These are phyloP conservation scores for Aspergillus quadrilineatus DNA, from an alignment of 2,329 filamentous ascomycete genomes.

Conservation along the genomic window DNA sequence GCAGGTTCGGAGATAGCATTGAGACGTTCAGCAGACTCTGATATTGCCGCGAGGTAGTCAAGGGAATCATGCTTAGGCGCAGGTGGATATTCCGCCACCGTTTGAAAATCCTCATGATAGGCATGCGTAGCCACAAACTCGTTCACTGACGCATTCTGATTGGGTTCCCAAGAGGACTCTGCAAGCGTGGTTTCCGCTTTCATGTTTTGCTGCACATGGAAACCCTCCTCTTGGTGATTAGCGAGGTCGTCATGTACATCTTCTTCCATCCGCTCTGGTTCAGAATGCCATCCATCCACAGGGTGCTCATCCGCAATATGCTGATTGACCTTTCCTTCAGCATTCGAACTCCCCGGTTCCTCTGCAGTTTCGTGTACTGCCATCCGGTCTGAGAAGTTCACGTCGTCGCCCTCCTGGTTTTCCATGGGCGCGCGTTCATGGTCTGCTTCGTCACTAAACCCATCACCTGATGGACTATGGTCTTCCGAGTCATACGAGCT, in stretches of 20 bases:
- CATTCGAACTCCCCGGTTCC: not conserved
- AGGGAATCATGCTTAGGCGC: conserved; percentile 19
- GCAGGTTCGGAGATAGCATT: not conserved
- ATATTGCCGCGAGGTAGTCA: conserved; percentile 17
- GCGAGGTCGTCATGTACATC: not conserved
- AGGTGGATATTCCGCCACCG: not conserved
- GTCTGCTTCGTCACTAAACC: not conserved
- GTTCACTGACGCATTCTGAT: not conserved
- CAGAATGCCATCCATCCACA: not conserved
- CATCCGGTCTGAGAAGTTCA: not conserved
- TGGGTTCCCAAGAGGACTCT: not conserved
- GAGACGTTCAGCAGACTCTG: conserved; percentile 14
- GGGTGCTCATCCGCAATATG: not conserved
- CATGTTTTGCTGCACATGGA: not conserved
- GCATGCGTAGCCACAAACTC: not conserved
- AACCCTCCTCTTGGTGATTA: not conserved
- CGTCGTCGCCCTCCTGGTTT: not conserved
- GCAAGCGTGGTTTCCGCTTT: not conserved
- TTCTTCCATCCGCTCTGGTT: not conserved
- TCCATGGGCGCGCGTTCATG: not conserved
- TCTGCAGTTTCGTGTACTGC: not conserved
- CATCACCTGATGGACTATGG: not conserved
- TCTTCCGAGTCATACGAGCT: conserved; percentile 4
- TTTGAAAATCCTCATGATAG: conserved; percentile 5
- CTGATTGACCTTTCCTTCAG: not conserved